Conservation (phyloP, 805 yeast species). For the Grigorovia humatica region DNA sequence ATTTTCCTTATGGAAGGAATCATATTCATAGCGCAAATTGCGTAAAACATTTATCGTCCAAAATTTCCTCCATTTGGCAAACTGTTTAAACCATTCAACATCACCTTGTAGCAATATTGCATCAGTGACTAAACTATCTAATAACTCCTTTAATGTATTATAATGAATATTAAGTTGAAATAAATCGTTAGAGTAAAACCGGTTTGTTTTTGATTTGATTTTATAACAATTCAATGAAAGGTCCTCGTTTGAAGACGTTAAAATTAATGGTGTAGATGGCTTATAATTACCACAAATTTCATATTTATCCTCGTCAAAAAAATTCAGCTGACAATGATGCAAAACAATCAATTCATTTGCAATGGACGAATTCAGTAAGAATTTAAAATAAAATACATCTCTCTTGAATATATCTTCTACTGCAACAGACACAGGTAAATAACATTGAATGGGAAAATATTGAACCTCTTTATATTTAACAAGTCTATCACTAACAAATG, state of each 20-base stretch:
- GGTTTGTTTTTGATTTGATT: conserved; percentile 7
- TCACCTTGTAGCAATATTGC: conserved; percentile 20
- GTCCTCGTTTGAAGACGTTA: conserved; percentile 14
- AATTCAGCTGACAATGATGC: conserved; percentile 9
- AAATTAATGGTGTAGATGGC: conserved; percentile 10
- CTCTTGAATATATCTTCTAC: conserved; percentile 26
- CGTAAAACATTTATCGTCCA: conserved; percentile 21
- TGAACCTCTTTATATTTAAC: conserved; percentile 11
- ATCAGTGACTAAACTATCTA: conserved; percentile 21
- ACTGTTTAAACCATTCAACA: conserved; percentile 15
- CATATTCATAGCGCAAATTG: conserved; percentile 16
- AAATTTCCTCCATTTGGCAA: conserved; percentile 15
- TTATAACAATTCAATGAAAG: conserved; percentile 21
- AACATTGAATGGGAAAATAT: conserved; percentile 9
- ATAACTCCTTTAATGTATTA: conserved; percentile 19
- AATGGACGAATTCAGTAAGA: conserved; percentile 18
- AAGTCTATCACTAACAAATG: too few species aligned
- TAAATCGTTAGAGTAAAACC: conserved; percentile 13
- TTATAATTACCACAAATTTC: conserved; percentile 13
- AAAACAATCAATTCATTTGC: conserved; percentile 19
- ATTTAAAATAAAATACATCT: conserved; percentile 22
- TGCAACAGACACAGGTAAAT: conserved; percentile 24
- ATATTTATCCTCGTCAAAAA: conserved; percentile 7
- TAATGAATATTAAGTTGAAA: conserved; percentile 17
- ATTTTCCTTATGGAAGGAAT: conserved; percentile 9